These are phyloP conservation scores for Leavenworthia alabamica DNA, from an alignment of 345 rosid genomes.

Conservation along the genomic window DNA sequence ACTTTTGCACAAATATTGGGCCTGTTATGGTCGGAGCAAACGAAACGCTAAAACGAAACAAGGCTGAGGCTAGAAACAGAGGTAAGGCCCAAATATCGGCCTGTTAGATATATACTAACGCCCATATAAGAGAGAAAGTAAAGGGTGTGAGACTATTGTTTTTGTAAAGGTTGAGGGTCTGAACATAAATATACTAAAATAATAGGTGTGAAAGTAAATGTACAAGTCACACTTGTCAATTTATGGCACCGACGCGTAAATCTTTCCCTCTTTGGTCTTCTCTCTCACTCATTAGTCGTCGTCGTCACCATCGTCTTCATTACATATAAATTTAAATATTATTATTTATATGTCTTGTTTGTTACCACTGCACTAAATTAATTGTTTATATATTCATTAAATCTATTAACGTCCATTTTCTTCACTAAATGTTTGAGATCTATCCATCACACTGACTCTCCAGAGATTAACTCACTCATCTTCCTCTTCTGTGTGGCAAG, in stretches of 20 bases:
- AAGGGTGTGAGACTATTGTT: background rate
- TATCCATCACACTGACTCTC: slow-evolving; percentile 30
- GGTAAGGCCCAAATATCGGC: background rate
- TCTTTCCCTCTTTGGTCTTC: too few relatives aligned
- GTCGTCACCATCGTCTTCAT: too few relatives aligned
- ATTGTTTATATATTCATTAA: background rate
- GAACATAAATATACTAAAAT: background rate
- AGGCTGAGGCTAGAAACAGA: too few relatives aligned
- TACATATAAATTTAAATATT: too few relatives aligned
- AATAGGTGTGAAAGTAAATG: background rate
- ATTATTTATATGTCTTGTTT: too few relatives aligned
- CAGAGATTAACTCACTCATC: slow-evolving; percentile 12
- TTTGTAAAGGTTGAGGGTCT: background rate
- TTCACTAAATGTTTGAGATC: slow-evolving; percentile 29
- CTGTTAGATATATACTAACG: background rate
- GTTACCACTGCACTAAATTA: too few relatives aligned
- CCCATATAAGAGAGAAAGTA: background rate
- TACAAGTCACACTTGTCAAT: too few relatives aligned
- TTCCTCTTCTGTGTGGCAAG: background rate
- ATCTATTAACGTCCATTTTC: slow-evolving; percentile 11
- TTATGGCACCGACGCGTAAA: too few relatives aligned
- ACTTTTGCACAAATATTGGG: too few relatives aligned
- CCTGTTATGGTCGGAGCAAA: too few relatives aligned
- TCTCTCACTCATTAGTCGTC: too few relatives aligned
- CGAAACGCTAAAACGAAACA: too few relatives aligned